These are phyloP conservation scores for Candida sp. DNA, from an alignment of 1,139 yeast species.

Conservation along the genomic window DNA sequence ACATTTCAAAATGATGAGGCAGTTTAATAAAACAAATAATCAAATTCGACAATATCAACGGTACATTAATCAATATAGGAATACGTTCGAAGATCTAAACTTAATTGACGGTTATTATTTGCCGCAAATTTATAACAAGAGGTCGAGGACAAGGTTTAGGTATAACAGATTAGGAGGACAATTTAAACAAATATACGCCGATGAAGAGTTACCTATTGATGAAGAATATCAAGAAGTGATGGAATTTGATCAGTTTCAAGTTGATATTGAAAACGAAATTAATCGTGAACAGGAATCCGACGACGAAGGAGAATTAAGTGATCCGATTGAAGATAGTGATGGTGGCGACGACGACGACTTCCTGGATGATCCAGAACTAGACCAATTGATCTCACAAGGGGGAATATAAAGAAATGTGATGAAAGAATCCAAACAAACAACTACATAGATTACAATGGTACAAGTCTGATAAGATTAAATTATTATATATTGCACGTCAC, in stretches of 20 bases:
- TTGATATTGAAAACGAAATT: conserved; percentile 19
- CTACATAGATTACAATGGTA: too few relatives aligned
- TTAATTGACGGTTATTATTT: conserved; percentile 47
- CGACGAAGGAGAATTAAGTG: conserved; percentile 28
- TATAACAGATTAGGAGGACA: conserved; percentile 51
- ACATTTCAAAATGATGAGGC: conserved; percentile 34
- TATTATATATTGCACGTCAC: too few relatives aligned
- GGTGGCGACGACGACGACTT: conserved; percentile 13
- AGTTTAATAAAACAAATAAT: conserved; percentile 19
- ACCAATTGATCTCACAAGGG: conserved; percentile 25
- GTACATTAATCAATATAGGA: conserved; percentile 14
- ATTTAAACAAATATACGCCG: conserved; percentile 39
- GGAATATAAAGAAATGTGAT: conserved; percentile 7
- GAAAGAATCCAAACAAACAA: too few relatives aligned
- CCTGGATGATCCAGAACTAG: conserved; percentile 30
- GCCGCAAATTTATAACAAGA: conserved; percentile 39
- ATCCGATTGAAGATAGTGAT: conserved; percentile 27
- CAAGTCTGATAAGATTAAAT: too few relatives aligned
- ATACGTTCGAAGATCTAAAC: conserved; percentile 37
- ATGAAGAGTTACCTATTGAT: conserved; percentile 30
- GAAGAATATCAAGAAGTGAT: conserved; percentile 19
- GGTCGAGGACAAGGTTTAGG: conserved; percentile 14
- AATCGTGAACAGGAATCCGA: conserved; percentile 10
- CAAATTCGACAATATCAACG: conserved; percentile 29
- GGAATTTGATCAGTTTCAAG: conserved; percentile 26